These are phyloP conservation scores for Sclerotinia glacialis DNA, from an alignment of 2,329 filamentous ascomycete genomes.

Conservation along the genomic window DNA sequence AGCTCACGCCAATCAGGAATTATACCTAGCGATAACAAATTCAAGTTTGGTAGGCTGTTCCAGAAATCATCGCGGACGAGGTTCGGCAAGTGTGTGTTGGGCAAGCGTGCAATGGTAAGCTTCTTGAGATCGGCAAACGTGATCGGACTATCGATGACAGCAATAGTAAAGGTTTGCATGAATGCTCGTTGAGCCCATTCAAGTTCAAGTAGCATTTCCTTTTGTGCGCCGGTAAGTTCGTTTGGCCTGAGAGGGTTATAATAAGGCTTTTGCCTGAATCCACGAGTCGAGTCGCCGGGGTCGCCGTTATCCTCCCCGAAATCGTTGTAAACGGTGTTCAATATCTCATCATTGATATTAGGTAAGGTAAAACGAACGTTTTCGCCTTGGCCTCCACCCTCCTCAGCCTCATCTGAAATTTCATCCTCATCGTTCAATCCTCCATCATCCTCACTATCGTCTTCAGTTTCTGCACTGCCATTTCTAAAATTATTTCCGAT, in stretches of 20 bases:
- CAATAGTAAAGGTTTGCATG: slow-evolving; percentile 64
- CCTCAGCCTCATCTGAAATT: neutral
- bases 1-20: slow-evolving; percentile 66
- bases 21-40: slow-evolving; percentile 56
- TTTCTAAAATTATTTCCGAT: neutral
- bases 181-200: slow-evolving; percentile 68
- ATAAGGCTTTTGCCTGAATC: slow-evolving; percentile 23
- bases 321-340: neutral
- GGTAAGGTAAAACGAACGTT: neutral
- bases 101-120: slow-evolving; percentile 62
- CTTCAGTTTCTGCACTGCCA: neutral
- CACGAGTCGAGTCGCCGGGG: neutral
- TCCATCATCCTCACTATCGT: slow-evolving; percentile 1
- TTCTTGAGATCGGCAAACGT: slow-evolving; percentile 55
- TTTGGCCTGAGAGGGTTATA: slow-evolving; percentile 45
- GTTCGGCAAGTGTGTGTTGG: slow-evolving; percentile 56
- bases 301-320: neutral
- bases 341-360: neutral
- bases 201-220: slow-evolving; percentile 65
- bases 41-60: slow-evolving; percentile 54
- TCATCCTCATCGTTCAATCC: neutral
- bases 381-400: neutral
- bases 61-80: slow-evolving; percentile 60
- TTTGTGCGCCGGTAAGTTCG: slow-evolving; percentile 59
- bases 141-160: slow-evolving; percentile 57